phyloP scores from a whole-genome alignment of 2,329 filamentous ascomycete species.

The Pseudocercospora pini-densiflorae region DNA sequence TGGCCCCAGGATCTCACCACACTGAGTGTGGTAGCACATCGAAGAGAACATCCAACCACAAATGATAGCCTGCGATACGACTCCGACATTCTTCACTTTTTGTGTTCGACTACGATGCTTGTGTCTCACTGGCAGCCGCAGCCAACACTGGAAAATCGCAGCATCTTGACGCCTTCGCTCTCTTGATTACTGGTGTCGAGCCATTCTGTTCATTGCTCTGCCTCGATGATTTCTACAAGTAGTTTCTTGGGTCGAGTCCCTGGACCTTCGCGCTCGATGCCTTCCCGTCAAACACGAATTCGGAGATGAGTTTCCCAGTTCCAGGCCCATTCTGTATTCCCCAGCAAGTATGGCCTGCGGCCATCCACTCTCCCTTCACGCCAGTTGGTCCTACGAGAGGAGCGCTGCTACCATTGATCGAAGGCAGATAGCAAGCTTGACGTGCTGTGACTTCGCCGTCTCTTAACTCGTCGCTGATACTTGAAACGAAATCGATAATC shows the following conservation, averaged over 20 bases:
- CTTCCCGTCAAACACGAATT: conserved; percentile 52
- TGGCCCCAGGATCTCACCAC: not conserved
- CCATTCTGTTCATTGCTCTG: not conserved
- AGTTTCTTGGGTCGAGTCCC: conserved; percentile 47
- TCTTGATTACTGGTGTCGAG: not conserved
- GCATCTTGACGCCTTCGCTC: not conserved
- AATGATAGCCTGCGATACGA: not conserved
- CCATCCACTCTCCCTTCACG: conserved; percentile 76
- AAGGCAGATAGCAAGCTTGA: conserved; percentile 94
- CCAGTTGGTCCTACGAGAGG: conserved; percentile 80
- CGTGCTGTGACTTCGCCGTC: conserved; percentile 65
- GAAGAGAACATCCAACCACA: not conserved
- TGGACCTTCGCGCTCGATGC: conserved; percentile 48
- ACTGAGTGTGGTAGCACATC: not conserved
- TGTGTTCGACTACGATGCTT: not conserved
- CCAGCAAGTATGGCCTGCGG: conserved; percentile 95
- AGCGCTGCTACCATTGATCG: conserved; percentile 62
- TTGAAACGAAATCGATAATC: conserved; percentile 76
- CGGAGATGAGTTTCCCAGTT: conserved; percentile 60
- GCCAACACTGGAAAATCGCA: not conserved
- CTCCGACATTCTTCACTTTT: not conserved
- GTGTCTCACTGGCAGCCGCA: not conserved
- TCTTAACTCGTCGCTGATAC: conserved; percentile 55
- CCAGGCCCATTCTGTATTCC: conserved; percentile 95
- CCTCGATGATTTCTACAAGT: conserved; percentile 11